Evolutionary conservation across 768 basidiomycete species (phyloP), one percentile per base, ranked within the genome.

Genomic region (Mrakia gelida): DNA sequence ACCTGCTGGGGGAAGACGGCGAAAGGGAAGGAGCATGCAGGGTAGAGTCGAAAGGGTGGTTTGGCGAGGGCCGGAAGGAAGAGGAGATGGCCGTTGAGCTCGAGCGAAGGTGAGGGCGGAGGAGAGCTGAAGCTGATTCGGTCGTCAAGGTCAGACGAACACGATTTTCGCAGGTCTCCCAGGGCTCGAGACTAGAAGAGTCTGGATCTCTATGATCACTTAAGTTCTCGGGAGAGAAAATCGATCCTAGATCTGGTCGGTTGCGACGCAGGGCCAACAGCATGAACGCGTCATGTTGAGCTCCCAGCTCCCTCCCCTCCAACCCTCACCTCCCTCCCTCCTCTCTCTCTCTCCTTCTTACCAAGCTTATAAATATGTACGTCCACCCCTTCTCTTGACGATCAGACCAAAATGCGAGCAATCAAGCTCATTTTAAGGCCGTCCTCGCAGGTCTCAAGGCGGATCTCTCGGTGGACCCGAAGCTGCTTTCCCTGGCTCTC

Each of bases 401-500:
- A 9, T 13, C 4, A 7, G 1, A 5, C n/a, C 9, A 18, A 43
- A 38, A 15, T 52, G n/a, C 23, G 26, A 23, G 18, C n/a, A 9
- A 28, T 43, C 56, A 38, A 54, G n/a, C 73, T 63, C 32, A 38
- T 61, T 74, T 41, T 21, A 9, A 18, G 13, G 26, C 41, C 38
- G 34, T n/a, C 3, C 67, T n/a, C 3, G 16, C 67, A 70, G 67
- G 67, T 70, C 67, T 26, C 67, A 70, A 70, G 67, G 67, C 11
- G 73, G 73, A 41, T 59, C 56, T 2, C 73, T 74, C 32, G 73
- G 56, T 1, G 73, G 38, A 30, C 73, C 73, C 1, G 16, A 30
- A 26, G 56, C 56, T 7, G 73, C 73, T 21, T 70, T 70, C 67
- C 67, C 67, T 41, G 67, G 38, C 67, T 61, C 73, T 18, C 56